Evolutionary conservation across 2,329 filamentous ascomycete genomes (phyloP), one percentile per base, ranked within the genome.

Genomic region (Arthrobotrys conoides): DNA sequence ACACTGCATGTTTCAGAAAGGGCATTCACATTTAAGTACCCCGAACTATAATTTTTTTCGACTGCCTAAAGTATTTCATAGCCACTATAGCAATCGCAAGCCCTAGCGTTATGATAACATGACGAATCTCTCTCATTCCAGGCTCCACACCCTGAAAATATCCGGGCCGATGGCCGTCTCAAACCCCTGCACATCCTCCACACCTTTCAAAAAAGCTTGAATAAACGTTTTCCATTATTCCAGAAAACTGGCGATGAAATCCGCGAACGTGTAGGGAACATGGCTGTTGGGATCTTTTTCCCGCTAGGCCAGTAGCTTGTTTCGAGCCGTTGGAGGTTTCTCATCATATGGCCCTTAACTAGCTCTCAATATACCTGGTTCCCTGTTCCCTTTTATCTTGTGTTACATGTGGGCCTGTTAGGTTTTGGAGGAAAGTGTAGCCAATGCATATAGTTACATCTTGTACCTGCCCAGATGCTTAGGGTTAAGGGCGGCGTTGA

Each of bases 101-200:
- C 57, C 36, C 57, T 61, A 14, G 57, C 33, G 57, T 61, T 61
- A 61, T 44, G 20, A 48, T 46, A 49, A 24, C 61, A 66, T 59
- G 53, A 68, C 71, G 63, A 71, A 66, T 70, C 48, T 44, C 57
- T 44, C 22, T 30, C 49, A 46, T 59, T 24, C 66, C 48, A 61
- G 64, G 24, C 38, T 36, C 71, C 66, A 61, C 72, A 70, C 55
- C 46, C 65, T 63, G 48, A 44, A 33, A 76, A 66, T n/a, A 57
- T 51, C 57, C 72, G 72, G 72, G 66, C 72, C 72, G 72, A 71
- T 24, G 64, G 65, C 66, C 72, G 72, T 76, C 57, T 57, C 66
- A 71, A 30, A 49, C 65, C 72, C 72, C 48, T 48, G 49, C 38
- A 22, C 8, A 5, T 51, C 57, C 57, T 71, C 72, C 57, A 55